These are phyloP conservation scores for Sphagnum magellanicum DNA, from an alignment of 228 moss, liverwort and hornwort species.

Conservation along the genomic window DNA sequence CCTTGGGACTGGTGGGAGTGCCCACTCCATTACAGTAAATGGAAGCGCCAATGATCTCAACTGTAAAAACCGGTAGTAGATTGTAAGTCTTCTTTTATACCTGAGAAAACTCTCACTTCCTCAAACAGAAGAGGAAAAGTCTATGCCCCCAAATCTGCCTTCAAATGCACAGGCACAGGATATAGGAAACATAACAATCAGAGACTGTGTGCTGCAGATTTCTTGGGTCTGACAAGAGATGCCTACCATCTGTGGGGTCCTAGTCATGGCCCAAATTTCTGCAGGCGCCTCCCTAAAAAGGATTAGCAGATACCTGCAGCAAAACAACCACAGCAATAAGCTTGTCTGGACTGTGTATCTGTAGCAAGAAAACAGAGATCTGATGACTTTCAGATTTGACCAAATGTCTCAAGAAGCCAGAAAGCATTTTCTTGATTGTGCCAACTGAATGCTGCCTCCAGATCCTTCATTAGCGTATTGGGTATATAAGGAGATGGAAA, in stretches of 20 bases:
- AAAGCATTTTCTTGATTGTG: too few relatives aligned
- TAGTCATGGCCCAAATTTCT: conserved; percentile 98
- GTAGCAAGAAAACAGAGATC: not conserved
- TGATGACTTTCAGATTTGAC: not conserved
- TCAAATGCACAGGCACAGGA: not conserved
- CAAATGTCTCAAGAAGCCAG: not conserved
- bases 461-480: not conserved
- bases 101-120: not conserved
- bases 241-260: conserved; percentile 85
- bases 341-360: not conserved
- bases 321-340: conserved; percentile 16
- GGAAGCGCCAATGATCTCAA: conserved; percentile 91
- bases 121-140: too few relatives aligned
- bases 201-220: not conserved
- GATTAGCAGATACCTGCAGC: conserved; percentile 80
- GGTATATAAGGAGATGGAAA: not conserved
- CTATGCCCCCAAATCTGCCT: too few relatives aligned
- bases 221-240: conserved; percentile 1
- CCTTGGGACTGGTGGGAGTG: conserved; percentile 84
- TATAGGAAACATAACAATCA: not conserved
- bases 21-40: conserved; percentile 99
- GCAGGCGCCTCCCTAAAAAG: conserved; percentile 95
- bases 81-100: not conserved
- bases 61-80: conserved; percentile 44
- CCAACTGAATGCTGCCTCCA: too few relatives aligned